A percentile compares a stretch with the other conserved stretches of the same genome.
Conservation (phyloP, 106 monocot species). For the Phalaenopsis aphrodite region DNA sequence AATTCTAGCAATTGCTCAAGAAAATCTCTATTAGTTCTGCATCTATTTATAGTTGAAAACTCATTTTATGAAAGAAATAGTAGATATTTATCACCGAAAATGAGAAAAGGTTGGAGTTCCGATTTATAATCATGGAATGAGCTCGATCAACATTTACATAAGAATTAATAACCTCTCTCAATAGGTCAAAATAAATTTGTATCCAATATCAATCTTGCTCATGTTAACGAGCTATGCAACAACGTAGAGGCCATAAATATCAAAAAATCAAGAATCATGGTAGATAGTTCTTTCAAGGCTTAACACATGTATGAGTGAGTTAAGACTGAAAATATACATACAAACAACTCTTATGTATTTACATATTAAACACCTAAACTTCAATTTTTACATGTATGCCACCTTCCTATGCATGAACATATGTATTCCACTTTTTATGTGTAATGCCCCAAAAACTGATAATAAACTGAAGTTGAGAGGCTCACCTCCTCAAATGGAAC, state of each 20-base stretch:
- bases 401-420: no score
- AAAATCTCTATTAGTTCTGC: not conserved
- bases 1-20: not conserved
- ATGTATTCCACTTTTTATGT: no score
- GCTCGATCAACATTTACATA: no score
- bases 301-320: no score
- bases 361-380: no score
- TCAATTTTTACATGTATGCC: no score
- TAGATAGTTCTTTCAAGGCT: no score
- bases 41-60: not conserved
- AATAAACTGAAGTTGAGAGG: not conserved
- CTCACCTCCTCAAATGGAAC: conserved; percentile 90
- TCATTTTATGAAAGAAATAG: not conserved
- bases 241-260: not conserved
- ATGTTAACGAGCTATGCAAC: not conserved
- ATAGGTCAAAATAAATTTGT: not conserved
- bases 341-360: not conserved
- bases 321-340: not conserved
- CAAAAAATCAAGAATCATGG: not conserved
- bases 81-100: not conserved
- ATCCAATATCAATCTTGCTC: not conserved
- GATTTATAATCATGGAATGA: not conserved
- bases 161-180: not conserved
- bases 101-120: not conserved
- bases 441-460: not conserved